Percentiles rank a stretch among this genome's conserved stretches.
Evolutionary conservation across 139 green algal genomes (phyloP).

Genomic region (Desmodesmus armatus): DNA sequence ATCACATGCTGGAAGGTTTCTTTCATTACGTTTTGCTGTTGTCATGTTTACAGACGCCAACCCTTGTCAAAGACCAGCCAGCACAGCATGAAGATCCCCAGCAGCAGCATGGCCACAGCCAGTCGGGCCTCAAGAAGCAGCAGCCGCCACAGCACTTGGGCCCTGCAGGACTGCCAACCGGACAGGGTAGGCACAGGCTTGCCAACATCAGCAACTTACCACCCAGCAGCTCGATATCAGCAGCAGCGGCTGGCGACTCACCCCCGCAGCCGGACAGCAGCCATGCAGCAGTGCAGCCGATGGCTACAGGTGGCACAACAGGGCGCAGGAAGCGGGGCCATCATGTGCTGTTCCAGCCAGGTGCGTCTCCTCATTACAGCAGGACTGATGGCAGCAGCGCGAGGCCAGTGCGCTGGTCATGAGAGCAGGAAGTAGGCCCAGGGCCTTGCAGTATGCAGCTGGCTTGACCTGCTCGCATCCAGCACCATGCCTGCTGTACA

Average conservation of each 20-base stretch:
- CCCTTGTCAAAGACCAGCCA: constrained; percentile 13
- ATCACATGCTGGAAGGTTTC: neutral
- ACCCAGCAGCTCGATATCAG: neutral
- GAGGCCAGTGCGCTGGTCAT: no score
- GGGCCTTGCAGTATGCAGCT: no score
- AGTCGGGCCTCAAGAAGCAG: constrained; percentile 1
- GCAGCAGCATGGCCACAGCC: constrained; percentile 2
- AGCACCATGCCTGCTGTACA: no score
- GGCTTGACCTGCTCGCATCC: no score
- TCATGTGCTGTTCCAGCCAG: no score
- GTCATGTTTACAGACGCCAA: constrained; percentile 18
- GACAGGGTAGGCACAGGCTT: neutral
- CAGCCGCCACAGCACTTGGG: constrained; percentile 7
- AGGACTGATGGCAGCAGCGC: no score
- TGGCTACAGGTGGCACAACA: neutral
- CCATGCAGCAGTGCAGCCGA: neutral
- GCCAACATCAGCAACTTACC: constrained; percentile 46
- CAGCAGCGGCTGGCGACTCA: neutral
- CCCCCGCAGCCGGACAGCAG: neutral
- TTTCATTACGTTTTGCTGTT: neutral
- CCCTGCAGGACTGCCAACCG: no score
- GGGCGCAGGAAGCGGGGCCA: no score
- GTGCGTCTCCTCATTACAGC: no score
- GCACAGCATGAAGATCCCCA: neutral
- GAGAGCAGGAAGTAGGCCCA: no score